Evolutionary conservation across 805 yeast genomes (phyloP), one percentile per base, ranked within the genome.

Genomic region (Tetrapisispora taiwanensis): DNA sequence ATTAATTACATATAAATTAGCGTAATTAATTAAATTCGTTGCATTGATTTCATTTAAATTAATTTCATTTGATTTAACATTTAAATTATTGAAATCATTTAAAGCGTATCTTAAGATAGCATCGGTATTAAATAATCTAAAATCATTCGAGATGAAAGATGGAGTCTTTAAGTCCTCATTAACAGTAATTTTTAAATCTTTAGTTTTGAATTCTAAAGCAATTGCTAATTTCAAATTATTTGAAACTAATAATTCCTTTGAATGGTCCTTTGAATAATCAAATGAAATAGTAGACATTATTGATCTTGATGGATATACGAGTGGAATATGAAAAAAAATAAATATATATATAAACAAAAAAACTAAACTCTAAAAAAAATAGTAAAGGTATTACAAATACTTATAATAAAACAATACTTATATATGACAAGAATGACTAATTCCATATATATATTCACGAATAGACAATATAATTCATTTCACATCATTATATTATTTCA

Each of bases 101-200:
- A 76, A 67, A 48, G 79, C 64, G 54, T 77, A 83, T 59, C 79
- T 78, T 48, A 82, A 79, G 42, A 82, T 78, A 18, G 92, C 79
- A 56, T 82, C 80, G 18, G 85, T 70, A 60, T 82, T 86, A 46
- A 70, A 63, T 48, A 83, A 68, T 52, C 72, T 74, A 28, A 65
- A 58, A 4, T 60, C 65, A n/a, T 56, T 52, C 5, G 48, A 46
- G 33, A 56, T 31, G 36, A 66, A 51, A 42, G 55, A 58, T 32
- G 61, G 49, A 34, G 58, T 57, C 41, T 51, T 54, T 9, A 58
- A 28, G 3, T 49, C 52, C 17, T 51, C 53, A 44, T 52, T 41
- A 12, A 59, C 45, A 14, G 49, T 44, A 5, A 56, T 30, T 44
- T 58, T 59, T 6, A 52, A 38, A 33, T 51, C 58, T 28, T 51